Evolutionary conservation across 768 basidiomycete species (phyloP).

Genomic region (Botryobasidium botryosum): DNA sequence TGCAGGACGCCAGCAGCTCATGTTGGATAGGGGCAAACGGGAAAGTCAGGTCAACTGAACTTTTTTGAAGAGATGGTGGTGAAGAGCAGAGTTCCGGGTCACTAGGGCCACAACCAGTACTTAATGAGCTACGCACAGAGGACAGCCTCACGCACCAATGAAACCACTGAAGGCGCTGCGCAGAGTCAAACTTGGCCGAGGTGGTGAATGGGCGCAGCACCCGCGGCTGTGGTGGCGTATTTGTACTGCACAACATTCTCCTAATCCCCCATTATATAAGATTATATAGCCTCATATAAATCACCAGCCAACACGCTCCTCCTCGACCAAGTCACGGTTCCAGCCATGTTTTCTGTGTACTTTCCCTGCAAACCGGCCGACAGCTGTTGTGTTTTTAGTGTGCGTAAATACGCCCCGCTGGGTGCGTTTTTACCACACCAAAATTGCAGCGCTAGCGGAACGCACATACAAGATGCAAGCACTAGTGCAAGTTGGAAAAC

Average conservation of each 20-base stretch:
- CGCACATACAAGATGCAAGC: no score
- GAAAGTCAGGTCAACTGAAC: not conserved
- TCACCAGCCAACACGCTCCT: no score
- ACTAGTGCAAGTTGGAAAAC: no score
- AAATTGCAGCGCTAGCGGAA: no score
- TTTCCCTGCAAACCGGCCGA: no score
- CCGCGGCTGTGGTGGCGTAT: not conserved
- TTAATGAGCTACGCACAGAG: not conserved
- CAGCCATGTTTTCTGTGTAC: no score
- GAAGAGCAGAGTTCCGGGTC: not conserved
- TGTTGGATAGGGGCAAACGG: slow-evolving; percentile 6
- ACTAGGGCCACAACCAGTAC: not conserved
- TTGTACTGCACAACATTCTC: not conserved
- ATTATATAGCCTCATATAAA: no score
- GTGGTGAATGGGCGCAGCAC: not conserved
- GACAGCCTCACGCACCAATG: not conserved
- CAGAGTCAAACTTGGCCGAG: not conserved
- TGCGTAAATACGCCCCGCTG: no score
- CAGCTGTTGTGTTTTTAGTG: no score
- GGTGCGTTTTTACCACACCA: no score
- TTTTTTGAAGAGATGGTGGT: not conserved
- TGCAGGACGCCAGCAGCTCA: slow-evolving; percentile 45
- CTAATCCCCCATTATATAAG: no score
- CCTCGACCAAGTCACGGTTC: no score
- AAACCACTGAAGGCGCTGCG: not conserved